Conservation (phyloP, 2,329 filamentous ascomycete genomes). For the Hypoxylon sp. region DNA sequence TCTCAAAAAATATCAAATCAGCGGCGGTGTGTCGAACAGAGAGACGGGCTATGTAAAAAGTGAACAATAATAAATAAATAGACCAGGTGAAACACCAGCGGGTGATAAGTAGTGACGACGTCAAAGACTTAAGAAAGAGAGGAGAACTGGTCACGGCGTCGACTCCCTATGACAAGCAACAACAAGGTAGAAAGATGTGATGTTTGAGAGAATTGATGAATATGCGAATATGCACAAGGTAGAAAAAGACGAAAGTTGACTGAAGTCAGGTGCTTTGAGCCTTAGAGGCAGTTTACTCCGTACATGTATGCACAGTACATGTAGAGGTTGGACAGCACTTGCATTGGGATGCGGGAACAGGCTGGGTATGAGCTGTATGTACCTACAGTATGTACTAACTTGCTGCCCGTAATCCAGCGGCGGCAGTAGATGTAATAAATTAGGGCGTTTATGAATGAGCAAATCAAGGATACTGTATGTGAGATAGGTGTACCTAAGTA, state of each 20-base stretch:
- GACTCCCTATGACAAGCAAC: constrained; percentile 22
- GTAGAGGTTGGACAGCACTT: constrained; percentile 31
- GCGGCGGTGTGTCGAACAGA: constrained; percentile 30
- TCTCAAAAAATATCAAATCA: constrained; percentile 11
- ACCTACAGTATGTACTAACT: not conserved
- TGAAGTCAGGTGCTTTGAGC: constrained; percentile 40
- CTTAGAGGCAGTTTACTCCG: constrained; percentile 30
- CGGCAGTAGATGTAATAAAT: constrained; percentile 9
- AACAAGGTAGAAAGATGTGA: constrained; percentile 37
- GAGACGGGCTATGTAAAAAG: constrained; percentile 18
- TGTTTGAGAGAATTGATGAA: constrained; percentile 38
- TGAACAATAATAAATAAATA: constrained; percentile 28
- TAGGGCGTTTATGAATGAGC: constrained; percentile 2
- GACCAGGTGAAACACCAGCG: constrained; percentile 25
- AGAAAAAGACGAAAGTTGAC: constrained; percentile 36
- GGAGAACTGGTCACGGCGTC: constrained; percentile 11
- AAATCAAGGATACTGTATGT: constrained; percentile 4
- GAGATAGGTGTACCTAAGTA: constrained; percentile 1
- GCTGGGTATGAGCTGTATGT: constrained; percentile 17
- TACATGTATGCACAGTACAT: constrained; percentile 20
- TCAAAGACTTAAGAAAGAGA: constrained; percentile 28
- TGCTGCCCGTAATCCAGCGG: constrained; percentile 9
- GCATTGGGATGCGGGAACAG: constrained; percentile 31
- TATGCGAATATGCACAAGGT: constrained; percentile 34
- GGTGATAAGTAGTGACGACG: constrained; percentile 22